These are phyloP conservation scores for Mycena venus DNA, from an alignment of 768 basidiomycete genomes.

Conservation along the genomic window DNA sequence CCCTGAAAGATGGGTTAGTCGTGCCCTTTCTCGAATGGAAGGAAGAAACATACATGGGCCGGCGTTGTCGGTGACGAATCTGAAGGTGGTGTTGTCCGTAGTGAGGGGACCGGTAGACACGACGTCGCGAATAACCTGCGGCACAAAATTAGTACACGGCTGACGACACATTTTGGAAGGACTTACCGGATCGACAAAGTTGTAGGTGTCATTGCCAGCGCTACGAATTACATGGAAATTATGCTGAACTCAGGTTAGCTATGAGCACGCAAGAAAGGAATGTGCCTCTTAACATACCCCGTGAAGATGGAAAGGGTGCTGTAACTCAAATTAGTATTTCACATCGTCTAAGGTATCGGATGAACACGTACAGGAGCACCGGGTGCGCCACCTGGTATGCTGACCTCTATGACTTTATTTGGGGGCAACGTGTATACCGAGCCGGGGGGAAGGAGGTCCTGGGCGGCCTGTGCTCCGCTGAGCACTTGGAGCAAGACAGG, in stretches of 20 bases:
- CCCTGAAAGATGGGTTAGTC: constrained; percentile 12
- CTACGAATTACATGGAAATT: constrained; percentile 54
- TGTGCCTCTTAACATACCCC: constrained; percentile 33
- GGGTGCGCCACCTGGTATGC: constrained; percentile 50
- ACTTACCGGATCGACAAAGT: constrained; percentile 58
- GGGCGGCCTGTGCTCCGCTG: constrained; percentile 56
- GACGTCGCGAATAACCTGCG: constrained; percentile 58
- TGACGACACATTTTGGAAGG: not conserved
- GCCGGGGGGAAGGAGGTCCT: constrained; percentile 55
- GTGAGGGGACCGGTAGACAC: constrained; percentile 48
- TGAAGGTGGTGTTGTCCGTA: constrained; percentile 49
- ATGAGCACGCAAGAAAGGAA: not conserved
- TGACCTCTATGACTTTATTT: constrained; percentile 63
- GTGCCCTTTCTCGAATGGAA: not conserved
- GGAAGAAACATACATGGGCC: constrained; percentile 36
- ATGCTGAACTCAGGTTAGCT: constrained; percentile 39
- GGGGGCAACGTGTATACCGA: constrained; percentile 58
- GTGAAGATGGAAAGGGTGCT: constrained; percentile 50
- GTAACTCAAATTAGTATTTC: not conserved
- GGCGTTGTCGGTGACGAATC: constrained; percentile 57
- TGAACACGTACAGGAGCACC: constrained; percentile 48
- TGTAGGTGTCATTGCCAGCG: constrained; percentile 47
- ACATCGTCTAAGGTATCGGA: not conserved
- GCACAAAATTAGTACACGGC: not conserved
- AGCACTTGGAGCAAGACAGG: constrained; percentile 66